Evolutionary conservation across 1,284 basidiomycete genomes (phyloP).

Genomic region (Rugosomyces carneus): DNA sequence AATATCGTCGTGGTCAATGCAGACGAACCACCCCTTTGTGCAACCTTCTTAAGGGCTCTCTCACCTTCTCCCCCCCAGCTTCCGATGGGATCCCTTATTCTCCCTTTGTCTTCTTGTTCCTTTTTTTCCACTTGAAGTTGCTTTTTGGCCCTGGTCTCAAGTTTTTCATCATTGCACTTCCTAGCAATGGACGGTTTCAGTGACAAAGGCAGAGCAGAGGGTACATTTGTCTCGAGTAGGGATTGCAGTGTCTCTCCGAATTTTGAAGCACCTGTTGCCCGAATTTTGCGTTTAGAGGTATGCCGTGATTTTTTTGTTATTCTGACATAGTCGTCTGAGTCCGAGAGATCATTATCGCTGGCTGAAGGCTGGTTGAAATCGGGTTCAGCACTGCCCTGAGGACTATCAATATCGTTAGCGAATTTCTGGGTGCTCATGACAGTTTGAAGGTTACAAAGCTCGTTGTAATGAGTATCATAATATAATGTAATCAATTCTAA

Average conservation of each 20-base stretch:
- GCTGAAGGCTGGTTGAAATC: constrained; percentile 22
- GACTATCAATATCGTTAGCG: constrained; percentile 25
- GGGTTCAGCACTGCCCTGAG: constrained; percentile 24
- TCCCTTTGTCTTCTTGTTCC: constrained; percentile 68
- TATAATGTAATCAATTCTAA: constrained; percentile 3
- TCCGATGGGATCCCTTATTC: constrained; percentile 70
- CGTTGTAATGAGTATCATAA: background rate
- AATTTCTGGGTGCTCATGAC: constrained; percentile 36
- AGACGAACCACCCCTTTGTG: constrained; percentile 70
- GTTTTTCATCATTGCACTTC: constrained; percentile 65
- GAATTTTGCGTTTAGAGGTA: constrained; percentile 72
- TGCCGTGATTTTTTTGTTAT: constrained; percentile 63
- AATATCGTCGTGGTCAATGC: constrained; percentile 4
- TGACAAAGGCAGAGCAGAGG: constrained; percentile 62
- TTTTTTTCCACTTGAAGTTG: constrained; percentile 64
- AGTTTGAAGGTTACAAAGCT: constrained; percentile 2
- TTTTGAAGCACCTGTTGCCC: constrained; percentile 66
- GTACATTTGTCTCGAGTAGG: constrained; percentile 60
- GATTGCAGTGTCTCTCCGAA: constrained; percentile 70
- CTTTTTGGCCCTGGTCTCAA: constrained; percentile 65
- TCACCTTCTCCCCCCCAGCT: constrained; percentile 81
- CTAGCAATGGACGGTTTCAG: constrained; percentile 67
- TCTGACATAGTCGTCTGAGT: constrained; percentile 59
- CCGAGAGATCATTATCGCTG: constrained; percentile 21
- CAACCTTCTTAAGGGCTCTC: constrained; percentile 69